Evolutionary conservation across 495 filamentous ascomycete species (phyloP), one percentile per base, ranked within the genome.

Genomic region (Daldinia vernicosa): DNA sequence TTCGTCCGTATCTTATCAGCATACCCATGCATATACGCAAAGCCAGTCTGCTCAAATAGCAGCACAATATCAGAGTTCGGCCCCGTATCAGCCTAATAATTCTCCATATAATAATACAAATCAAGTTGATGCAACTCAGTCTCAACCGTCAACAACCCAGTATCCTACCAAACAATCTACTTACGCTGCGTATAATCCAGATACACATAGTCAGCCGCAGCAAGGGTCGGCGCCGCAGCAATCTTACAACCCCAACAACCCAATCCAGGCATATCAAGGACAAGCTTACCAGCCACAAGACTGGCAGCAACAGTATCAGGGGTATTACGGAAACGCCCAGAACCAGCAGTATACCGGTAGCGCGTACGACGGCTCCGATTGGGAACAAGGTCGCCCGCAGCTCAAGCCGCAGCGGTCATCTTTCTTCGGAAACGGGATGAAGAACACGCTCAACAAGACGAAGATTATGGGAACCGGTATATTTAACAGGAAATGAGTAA

Each of bases 391-490:
- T 6, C 73, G 62, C 4, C 73, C 70, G 12, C 54, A 50, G 54
- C 67, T 75, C 6, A 75, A 70, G 53, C 40, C 60, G 32, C 75
- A 71, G 65, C 55, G 73, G 52, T 77, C 72, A 39, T 74, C 73
- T n/a, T 75, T 77, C 70, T 74, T 77, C 9, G 43, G 56, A 5
- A 71, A 70, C 35, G 73, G 74, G 9, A 22, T 77, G 67, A 75
- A 76, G 67, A 77, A 69, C 35, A 77, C 72, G 0, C 24, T 77
- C 27, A 73, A 72, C 11, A 75, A 71, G 58, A 73, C 75, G 8
- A 77, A 77, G 65, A 43, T 71, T n/a, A 72, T 77, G 51, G 73
- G 75, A 8, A 76, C 65, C 26, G 73, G 73, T 4, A 63, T 77
- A 45, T 67, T 77, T 45, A 67, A 43, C 9, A 63, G 70, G 55